Evolutionary conservation across 345 rosid genomes (phyloP).

Genomic region (Salix arbutifolia): DNA sequence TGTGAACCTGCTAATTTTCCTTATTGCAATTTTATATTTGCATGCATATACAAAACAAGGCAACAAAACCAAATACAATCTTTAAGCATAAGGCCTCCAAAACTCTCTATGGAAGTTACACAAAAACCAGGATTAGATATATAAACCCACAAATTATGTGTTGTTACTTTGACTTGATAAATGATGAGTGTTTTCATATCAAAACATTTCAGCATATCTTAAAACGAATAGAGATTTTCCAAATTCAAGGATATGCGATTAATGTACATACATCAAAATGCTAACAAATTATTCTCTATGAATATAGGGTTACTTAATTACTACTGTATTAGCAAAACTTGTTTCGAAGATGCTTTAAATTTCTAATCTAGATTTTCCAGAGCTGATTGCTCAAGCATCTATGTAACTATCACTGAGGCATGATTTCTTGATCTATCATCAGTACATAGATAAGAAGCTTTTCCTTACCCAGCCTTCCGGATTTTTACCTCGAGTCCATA

Average conservation of each 20-base stretch:
- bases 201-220: background rate
- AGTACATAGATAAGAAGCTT: too few relatives aligned
- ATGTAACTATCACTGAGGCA: background rate
- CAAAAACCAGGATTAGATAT: background rate
- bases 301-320: background rate
- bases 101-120: background rate
- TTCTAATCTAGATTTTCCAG: too few relatives aligned
- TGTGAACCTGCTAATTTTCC: background rate
- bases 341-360: background rate
- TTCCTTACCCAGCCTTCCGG: background rate
- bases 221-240: background rate
- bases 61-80: background rate
- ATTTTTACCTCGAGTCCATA: background rate
- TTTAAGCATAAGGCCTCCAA: background rate
- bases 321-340: background rate
- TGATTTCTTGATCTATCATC: background rate
- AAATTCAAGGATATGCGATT: background rate
- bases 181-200: background rate
- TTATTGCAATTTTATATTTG: background rate
- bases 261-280: background rate
- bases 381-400: background rate
- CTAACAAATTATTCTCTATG: background rate
- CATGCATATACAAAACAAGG: background rate
- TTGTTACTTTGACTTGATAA: background rate
- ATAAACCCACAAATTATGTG: background rate